Percentiles rank a stretch among this genome's conserved stretches.
phyloP scores from a whole-genome alignment of 306 rosid genomes.

The Quercus gilva region DNA sequence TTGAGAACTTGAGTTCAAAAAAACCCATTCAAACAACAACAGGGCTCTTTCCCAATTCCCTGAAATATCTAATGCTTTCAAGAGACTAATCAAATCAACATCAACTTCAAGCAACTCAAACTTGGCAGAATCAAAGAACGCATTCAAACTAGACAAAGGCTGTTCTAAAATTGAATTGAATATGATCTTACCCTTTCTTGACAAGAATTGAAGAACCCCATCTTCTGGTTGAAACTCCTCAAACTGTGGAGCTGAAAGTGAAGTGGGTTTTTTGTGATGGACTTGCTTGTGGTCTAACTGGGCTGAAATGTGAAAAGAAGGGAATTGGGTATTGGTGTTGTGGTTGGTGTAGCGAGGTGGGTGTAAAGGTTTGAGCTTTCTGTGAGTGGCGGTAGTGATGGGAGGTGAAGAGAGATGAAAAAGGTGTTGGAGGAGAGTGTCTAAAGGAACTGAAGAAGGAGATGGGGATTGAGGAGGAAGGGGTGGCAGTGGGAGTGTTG shows the following conservation, averaged over 20 bases:
- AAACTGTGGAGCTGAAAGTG: slow-evolving; percentile 22
- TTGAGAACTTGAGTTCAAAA: slow-evolving; percentile 41
- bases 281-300: slow-evolving; percentile 13
- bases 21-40: slow-evolving; percentile 78
- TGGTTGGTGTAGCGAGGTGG: slow-evolving; percentile 26
- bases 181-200: slow-evolving; percentile 55
- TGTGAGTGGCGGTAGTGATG: slow-evolving; percentile 23
- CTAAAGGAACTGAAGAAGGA: slow-evolving; percentile 61
- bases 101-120: slow-evolving; percentile 68
- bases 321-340: slow-evolving; percentile 28
- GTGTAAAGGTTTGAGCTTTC: slow-evolving; percentile 26
- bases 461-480: slow-evolving; percentile 48
- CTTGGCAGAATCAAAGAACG: slow-evolving; percentile 49
- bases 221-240: slow-evolving; percentile 31
- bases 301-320: slow-evolving; percentile 37
- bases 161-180: slow-evolving; percentile 60
- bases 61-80: slow-evolving; percentile 76
- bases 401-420: slow-evolving; percentile 58
- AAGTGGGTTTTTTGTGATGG: slow-evolving; percentile 32
- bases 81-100: slow-evolving; percentile 62
- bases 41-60: slow-evolving; percentile 77
- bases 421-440: slow-evolving; percentile 82
- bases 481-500: slow-evolving; percentile 55
- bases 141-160: slow-evolving; percentile 51
- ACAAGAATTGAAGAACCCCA: slow-evolving; percentile 53